Evolutionary conservation across 139 green algal genomes (phyloP).

Genomic region (Chlamydomonas sp.): DNA sequence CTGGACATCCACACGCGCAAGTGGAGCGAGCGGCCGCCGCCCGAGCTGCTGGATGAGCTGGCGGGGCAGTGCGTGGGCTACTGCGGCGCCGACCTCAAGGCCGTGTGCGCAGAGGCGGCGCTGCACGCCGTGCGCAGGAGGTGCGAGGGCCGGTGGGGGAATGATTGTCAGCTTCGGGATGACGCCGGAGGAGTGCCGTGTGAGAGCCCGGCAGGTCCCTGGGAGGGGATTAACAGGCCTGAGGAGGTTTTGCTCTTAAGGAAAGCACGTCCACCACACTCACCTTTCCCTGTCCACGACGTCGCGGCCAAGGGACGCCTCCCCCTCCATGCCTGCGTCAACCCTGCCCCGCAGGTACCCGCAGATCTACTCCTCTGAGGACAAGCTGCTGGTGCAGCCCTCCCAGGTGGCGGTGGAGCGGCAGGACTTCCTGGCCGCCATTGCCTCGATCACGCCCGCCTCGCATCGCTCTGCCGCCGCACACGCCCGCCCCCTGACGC

Average conservation of each 20-base stretch:
- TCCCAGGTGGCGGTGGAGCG: slow-evolving; percentile 64
- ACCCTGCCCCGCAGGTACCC: slow-evolving; percentile 73
- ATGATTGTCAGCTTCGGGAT: too few relatives aligned
- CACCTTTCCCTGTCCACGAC: too few relatives aligned
- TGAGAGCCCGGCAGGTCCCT: too few relatives aligned
- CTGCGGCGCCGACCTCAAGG: slow-evolving; percentile 96
- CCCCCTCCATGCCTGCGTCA: background rate
- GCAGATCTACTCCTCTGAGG: slow-evolving; percentile 88
- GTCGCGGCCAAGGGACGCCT: background rate
- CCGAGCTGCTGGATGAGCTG: slow-evolving; percentile 75
- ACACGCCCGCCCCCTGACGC: slow-evolving; percentile 68
- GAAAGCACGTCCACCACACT: too few relatives aligned
- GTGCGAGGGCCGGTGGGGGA: background rate
- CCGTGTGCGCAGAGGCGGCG: slow-evolving; percentile 92
- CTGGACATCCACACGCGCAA: slow-evolving; percentile 91
- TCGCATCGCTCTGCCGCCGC: slow-evolving; percentile 75
- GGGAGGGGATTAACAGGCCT: too few relatives aligned
- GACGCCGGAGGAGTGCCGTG: too few relatives aligned
- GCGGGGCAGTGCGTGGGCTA: slow-evolving; percentile 83
- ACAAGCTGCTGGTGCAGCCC: slow-evolving; percentile 83
- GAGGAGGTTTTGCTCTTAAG: background rate
- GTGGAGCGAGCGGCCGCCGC: slow-evolving; percentile 75
- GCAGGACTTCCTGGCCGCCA: slow-evolving; percentile 85
- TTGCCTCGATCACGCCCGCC: slow-evolving; percentile 82
- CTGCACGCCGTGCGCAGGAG: slow-evolving; percentile 85